Percentiles rank a stretch among this genome's conserved stretches.
These are phyloP conservation scores for Clarireedia homoeocarpa DNA, from an alignment of 2,329 filamentous ascomycete species.

Conservation along the genomic window DNA sequence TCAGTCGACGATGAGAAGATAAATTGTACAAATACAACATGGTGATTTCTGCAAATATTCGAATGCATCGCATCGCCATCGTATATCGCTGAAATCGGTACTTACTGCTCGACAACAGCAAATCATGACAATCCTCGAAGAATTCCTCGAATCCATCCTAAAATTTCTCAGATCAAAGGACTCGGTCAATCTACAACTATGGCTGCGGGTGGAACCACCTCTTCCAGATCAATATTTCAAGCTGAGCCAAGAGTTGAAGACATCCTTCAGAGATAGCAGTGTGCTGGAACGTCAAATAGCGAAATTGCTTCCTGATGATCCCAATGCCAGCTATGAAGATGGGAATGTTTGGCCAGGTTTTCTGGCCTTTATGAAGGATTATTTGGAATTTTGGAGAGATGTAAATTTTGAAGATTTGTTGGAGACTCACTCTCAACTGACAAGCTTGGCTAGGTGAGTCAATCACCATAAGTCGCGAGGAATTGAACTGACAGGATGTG, in stretches of 20 bases:
- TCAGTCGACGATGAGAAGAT: too few relatives aligned
- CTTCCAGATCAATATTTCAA: conserved; percentile 58
- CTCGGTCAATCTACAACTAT: conserved; percentile 57
- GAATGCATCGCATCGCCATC: neutral
- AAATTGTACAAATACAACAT: too few relatives aligned
- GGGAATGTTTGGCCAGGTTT: conserved; percentile 69
- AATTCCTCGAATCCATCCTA: conserved; percentile 61
- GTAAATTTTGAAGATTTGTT: conserved; percentile 69
- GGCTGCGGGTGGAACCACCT: conserved; percentile 67
- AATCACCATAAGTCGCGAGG: neutral
- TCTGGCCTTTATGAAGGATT: conserved; percentile 70
- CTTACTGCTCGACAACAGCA: neutral
- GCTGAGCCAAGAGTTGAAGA: conserved; percentile 60
- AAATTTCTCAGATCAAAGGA: conserved; percentile 54
- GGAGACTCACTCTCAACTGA: conserved; percentile 67
- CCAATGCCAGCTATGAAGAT: conserved; percentile 55
- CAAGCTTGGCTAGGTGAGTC: conserved; percentile 64
- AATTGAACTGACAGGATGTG: conserved; percentile 7
- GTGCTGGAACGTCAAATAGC: conserved; percentile 58
- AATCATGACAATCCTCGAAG: conserved; percentile 53
- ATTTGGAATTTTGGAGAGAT: conserved; percentile 73
- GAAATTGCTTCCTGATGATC: conserved; percentile 54
- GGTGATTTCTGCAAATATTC: neutral
- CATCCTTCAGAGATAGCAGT: conserved; percentile 41
- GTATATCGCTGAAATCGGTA: too few relatives aligned